Evolutionary conservation across 2,329 filamentous ascomycete genomes (phyloP), one percentile per base, ranked within the genome.

Genomic region (Trichoderma asperellum): DNA sequence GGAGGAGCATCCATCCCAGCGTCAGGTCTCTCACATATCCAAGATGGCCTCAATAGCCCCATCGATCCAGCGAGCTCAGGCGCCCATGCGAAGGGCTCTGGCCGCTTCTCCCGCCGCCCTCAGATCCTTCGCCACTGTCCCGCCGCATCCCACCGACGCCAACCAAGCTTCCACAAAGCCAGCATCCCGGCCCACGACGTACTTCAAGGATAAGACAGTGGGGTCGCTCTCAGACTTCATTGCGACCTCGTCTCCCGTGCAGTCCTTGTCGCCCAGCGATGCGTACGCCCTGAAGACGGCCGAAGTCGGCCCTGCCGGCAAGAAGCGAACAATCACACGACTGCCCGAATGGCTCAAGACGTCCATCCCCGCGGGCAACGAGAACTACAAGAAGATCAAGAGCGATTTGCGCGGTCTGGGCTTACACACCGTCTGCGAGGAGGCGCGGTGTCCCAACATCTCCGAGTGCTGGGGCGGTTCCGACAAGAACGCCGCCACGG

Each of bases 311-410:
- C 88, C 88, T 24, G 84, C 84, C 34, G 88, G 88, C 70, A 87
- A 85, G 78, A 87, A 88, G 78, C 84, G 83, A 73, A 89, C 88
- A 74, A 88, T 91, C 74, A 91, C 88, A 16, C 89, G 96, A 59
- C 84, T 99, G 60, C 96, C 96, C 24, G 88, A 91, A 74, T 99
- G 96, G 96, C 88, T 99, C 72, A 97, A 98, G 86, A 99, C 95
- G 27, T 92, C 94, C 1, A 96, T 99, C 68, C 96, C 96, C 0
- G 89, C 89, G 14, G 91, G 91, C 71, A 91, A 89, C 78, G 81
- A 84, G 69, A 96, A 96, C 82, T 97, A 91, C 85, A 96, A 96
- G 83, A 92, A 93, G 77, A 97, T 99, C 81, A 97, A 97, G 85
- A 90, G 91, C 72, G 96, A 99, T 80, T 83, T 99, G 73, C 88